A percentile compares a stretch with the other conserved stretches of the same genome.
These are phyloP conservation scores for Amauroascus niger DNA, from an alignment of 2,329 filamentous ascomycete species.

Conservation along the genomic window DNA sequence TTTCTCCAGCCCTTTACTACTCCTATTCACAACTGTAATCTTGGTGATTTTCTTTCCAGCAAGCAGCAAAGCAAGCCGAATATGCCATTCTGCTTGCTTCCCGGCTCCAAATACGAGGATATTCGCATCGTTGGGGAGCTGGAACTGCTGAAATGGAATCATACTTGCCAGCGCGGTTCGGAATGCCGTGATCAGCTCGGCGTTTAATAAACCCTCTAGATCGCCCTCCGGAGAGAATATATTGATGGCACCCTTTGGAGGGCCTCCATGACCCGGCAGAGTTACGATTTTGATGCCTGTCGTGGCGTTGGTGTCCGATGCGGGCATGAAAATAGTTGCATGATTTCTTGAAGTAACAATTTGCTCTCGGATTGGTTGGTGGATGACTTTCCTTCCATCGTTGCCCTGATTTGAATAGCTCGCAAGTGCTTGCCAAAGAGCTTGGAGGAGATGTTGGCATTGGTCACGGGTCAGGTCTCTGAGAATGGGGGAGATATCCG, in stretches of 20 bases:
- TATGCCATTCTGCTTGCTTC: conserved; percentile 44
- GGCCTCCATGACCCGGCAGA: conserved; percentile 38
- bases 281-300: conserved; percentile 67
- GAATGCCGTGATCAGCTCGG: conserved; percentile 67
- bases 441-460: conserved; percentile 29
- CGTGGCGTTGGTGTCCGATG: conserved; percentile 47
- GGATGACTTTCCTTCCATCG: conserved; percentile 22
- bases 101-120: conserved; percentile 43
- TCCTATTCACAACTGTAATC: conserved; percentile 69
- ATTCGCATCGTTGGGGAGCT: conserved; percentile 23
- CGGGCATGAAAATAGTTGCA: conserved; percentile 66
- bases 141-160: conserved; percentile 49
- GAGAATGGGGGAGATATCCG: conserved; percentile 26
- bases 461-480: conserved; percentile 25
- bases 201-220: conserved; percentile 60
- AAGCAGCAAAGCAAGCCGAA: conserved; percentile 43
- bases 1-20: conserved; percentile 49
- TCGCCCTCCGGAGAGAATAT: conserved; percentile 55
- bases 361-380: conserved; percentile 37
- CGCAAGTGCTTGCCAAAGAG: conserved; percentile 29
- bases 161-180: conserved; percentile 65
- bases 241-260: conserved; percentile 58
- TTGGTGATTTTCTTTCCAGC: conserved; percentile 41
- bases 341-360: conserved; percentile 34
- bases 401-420: conserved; percentile 21